Evolutionary conservation across 108 stramenopile genomes (phyloP).

Genomic region (Pseudonitzschia delicatissima): DNA sequence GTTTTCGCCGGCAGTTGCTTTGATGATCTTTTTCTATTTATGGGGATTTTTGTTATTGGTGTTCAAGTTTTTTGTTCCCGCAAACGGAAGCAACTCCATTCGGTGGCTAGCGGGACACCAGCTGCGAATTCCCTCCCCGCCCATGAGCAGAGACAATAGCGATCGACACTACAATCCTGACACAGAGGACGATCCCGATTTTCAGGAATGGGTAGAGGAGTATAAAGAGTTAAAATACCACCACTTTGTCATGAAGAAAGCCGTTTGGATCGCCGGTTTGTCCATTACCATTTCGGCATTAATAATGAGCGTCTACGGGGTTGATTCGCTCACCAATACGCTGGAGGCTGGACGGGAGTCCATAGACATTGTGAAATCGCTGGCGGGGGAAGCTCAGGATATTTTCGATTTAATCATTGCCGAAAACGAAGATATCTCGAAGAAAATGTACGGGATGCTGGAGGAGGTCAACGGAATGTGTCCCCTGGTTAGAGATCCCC

Average conservation of each 20-base stretch:
- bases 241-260: background rate
- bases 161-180: background rate
- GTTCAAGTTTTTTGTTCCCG: slow-evolving; percentile 17
- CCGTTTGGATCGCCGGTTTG: slow-evolving; percentile 15
- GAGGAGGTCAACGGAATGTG: slow-evolving; percentile 26
- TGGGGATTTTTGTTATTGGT: slow-evolving; percentile 16
- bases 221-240: background rate
- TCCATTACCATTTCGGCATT: slow-evolving; percentile 8
- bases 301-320: slow-evolving; percentile 21
- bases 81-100: slow-evolving; percentile 2
- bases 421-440: slow-evolving; percentile 7
- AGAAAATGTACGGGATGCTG: background rate
- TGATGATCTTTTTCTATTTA: slow-evolving; percentile 14
- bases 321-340: slow-evolving; percentile 15
- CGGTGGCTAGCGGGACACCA: slow-evolving; percentile 11
- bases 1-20: slow-evolving; percentile 8
- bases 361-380: background rate
- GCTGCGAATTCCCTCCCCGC: slow-evolving; percentile 5
- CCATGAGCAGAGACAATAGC: background rate
- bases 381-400: slow-evolving; percentile 4
- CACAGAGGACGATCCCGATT: background rate
- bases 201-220: slow-evolving; percentile 3
- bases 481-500: slow-evolving; percentile 14
- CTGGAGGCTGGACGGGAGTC: slow-evolving; percentile 12
- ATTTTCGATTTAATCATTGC: slow-evolving; percentile 17